Evolutionary conservation across 495 filamentous ascomycete species (phyloP).

Genomic region (Amniculicola lignicola): DNA sequence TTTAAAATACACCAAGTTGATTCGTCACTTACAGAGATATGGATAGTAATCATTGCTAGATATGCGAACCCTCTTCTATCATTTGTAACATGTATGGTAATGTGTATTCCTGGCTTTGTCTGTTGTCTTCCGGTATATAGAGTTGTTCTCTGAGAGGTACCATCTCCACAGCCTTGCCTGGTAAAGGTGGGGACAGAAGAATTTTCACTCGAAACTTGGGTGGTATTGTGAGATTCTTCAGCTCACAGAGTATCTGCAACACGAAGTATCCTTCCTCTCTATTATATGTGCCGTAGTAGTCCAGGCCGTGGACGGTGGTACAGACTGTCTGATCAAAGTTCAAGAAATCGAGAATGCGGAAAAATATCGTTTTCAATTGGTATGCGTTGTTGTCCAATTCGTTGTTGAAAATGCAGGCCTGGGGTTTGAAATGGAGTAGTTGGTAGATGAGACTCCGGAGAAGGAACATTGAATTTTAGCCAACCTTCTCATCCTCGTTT

Average conservation of each 20-base stretch:
- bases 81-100: too few species aligned
- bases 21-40: too few species aligned
- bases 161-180: background rate
- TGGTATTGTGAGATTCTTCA: background rate
- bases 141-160: background rate
- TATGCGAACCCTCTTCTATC: too few species aligned
- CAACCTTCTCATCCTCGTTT: background rate
- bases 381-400: background rate
- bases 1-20: too few species aligned
- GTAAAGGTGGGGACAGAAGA: background rate
- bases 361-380: background rate
- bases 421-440: background rate
- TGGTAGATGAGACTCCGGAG: background rate
- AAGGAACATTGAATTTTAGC: background rate
- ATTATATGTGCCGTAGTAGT: background rate
- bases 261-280: background rate
- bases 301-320: background rate
- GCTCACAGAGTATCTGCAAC: background rate
- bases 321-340: background rate
- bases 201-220: background rate
- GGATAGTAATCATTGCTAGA: too few species aligned
- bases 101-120: background rate
- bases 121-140: background rate
- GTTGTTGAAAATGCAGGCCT: background rate
- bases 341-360: background rate